These are phyloP conservation scores for Pichia sp. DNA, from an alignment of 1,139 yeast genomes.

Conservation along the genomic window DNA sequence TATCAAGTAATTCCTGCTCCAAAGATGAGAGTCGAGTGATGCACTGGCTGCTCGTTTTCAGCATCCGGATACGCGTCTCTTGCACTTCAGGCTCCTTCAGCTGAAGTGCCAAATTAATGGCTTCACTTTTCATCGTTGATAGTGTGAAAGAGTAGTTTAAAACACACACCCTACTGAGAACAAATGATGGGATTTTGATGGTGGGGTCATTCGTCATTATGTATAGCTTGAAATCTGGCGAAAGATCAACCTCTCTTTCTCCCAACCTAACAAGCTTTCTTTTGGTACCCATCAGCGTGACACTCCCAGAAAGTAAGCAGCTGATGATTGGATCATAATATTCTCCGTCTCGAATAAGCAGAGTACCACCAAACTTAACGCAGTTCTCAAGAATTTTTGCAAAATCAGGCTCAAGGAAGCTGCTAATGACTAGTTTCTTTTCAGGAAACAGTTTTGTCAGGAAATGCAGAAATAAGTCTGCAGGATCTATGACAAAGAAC, in stretches of 20 bases:
- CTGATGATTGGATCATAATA: slow-evolving; percentile 67
- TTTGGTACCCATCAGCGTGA: slow-evolving; percentile 68
- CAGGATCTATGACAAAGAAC: slow-evolving; percentile 73
- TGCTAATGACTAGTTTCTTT: slow-evolving; percentile 46
- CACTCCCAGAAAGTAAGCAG: slow-evolving; percentile 54
- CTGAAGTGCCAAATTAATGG: slow-evolving; percentile 51
- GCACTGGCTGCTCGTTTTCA: slow-evolving; percentile 49
- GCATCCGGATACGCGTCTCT: slow-evolving; percentile 45
- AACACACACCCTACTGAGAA: slow-evolving; percentile 53
- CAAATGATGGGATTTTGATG: slow-evolving; percentile 42
- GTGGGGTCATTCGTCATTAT: slow-evolving; percentile 57
- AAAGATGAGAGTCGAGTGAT: slow-evolving; percentile 45
- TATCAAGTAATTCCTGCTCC: slow-evolving; percentile 55
- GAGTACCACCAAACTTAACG: slow-evolving; percentile 70
- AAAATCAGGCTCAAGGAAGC: slow-evolving; percentile 69
- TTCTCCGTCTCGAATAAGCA: slow-evolving; percentile 75
- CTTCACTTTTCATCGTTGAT: slow-evolving; percentile 56
- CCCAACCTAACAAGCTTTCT: slow-evolving; percentile 58
- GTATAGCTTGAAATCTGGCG: slow-evolving; percentile 54
- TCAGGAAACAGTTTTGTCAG: slow-evolving; percentile 30
- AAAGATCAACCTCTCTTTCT: slow-evolving; percentile 56
- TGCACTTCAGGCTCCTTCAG: slow-evolving; percentile 65
- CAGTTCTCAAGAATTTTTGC: slow-evolving; percentile 71
- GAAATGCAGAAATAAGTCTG: slow-evolving; percentile 39
- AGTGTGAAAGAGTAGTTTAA: slow-evolving; percentile 69